These are phyloP conservation scores for Leccinum pallidistipes DNA, from an alignment of 1,284 basidiomycete species.

Conservation along the genomic window DNA sequence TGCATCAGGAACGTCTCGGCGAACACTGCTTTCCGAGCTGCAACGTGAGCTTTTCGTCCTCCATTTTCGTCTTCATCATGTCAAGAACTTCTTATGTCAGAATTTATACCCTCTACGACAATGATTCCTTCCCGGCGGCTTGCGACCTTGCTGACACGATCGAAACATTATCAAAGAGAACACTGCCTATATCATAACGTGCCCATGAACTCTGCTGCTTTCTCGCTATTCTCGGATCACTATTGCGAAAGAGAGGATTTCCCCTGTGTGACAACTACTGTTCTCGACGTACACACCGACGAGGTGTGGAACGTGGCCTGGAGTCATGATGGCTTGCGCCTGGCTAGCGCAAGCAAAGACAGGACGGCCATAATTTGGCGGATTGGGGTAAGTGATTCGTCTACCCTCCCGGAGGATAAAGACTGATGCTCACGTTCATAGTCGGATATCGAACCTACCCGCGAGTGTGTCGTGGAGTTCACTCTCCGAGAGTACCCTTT, in stretches of 20 bases:
- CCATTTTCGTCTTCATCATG: background rate
- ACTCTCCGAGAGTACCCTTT: conserved; percentile 75
- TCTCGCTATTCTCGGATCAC: conserved; percentile 88
- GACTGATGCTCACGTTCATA: conserved; percentile 26
- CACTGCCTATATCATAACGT: conserved; percentile 82
- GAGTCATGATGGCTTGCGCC: conserved; percentile 84
- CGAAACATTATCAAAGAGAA: conserved; percentile 76
- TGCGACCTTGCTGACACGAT: conserved; percentile 84
- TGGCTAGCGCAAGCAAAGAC: conserved; percentile 91
- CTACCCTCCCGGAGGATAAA: background rate
- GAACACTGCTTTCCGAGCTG: conserved; percentile 72
- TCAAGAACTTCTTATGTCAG: conserved; percentile 41
- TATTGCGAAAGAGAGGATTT: conserved; percentile 79
- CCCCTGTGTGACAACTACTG: conserved; percentile 81
- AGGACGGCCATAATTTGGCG: conserved; percentile 89
- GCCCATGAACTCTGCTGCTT: conserved; percentile 53
- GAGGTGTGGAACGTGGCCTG: conserved; percentile 97
- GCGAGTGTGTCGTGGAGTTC: conserved; percentile 61
- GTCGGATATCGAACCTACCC: conserved; percentile 51
- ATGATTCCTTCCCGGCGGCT: conserved; percentile 94
- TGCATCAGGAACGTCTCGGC: conserved; percentile 75
- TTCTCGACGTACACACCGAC: conserved; percentile 84
- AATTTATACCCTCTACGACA: conserved; percentile 82
- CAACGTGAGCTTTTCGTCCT: conserved; percentile 63
- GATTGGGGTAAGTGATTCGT: conserved; percentile 59